A percentile compares a stretch with the other conserved stretches of the same genome.
phyloP scores from a whole-genome alignment of 1,139 yeast genomes.

The Yamadazyma aaseri region DNA sequence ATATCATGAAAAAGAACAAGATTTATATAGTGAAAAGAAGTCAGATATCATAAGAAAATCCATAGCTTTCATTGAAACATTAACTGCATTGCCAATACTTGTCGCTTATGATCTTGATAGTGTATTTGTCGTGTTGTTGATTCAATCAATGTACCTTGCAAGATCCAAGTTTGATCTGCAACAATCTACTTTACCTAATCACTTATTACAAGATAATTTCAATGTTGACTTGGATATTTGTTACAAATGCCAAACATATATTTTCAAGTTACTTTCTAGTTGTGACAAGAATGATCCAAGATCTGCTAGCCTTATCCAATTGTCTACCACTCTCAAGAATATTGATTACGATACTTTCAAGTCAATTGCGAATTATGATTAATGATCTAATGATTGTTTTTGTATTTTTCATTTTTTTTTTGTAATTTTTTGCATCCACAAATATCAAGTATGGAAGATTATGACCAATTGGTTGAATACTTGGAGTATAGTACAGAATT shows the following conservation, averaged over 20 bases:
- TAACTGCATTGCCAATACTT: constrained; percentile 41
- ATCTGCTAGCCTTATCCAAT: constrained; percentile 11
- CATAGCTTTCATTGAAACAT: constrained; percentile 36
- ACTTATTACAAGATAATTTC: constrained; percentile 20
- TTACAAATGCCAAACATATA: constrained; percentile 34
- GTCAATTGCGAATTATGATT: constrained; percentile 2
- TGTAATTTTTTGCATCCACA: constrained; percentile 6
- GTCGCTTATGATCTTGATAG: constrained; percentile 35
- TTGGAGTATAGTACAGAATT: constrained; percentile 4
- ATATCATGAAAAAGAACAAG: constrained; percentile 4
- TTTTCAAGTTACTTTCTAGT: constrained; percentile 26
- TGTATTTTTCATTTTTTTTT: background rate
- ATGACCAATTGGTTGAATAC: constrained; percentile 5
- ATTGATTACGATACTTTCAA: constrained; percentile 1
- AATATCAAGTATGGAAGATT: constrained; percentile 6
- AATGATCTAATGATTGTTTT: background rate
- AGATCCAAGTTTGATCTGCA: constrained; percentile 18
- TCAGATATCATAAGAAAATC: constrained; percentile 35
- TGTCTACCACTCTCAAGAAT: constrained; percentile 1
- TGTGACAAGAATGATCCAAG: constrained; percentile 30
- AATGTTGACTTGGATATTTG: constrained; percentile 22
- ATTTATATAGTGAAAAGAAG: constrained; percentile 22
- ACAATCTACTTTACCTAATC: constrained; percentile 24
- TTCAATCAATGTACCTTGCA: constrained; percentile 33
- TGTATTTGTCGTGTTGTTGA: constrained; percentile 34